Base-by-base conservation (phyloP, 2,329 filamentous ascomycete species). In the Hyphodiscus sp. region DNA sequence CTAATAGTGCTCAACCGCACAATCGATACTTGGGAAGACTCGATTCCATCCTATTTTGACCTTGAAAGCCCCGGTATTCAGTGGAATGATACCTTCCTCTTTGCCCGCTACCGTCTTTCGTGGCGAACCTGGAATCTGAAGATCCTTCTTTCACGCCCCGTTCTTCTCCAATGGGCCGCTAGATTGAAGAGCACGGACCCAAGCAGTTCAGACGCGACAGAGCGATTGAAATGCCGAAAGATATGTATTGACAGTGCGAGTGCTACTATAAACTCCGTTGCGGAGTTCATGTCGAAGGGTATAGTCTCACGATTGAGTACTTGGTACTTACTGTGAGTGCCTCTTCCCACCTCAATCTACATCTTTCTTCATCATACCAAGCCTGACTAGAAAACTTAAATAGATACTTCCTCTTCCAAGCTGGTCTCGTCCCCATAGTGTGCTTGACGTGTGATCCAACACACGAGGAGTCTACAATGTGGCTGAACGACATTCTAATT, bases 381-480 rank as follows among this genome's bases (percentile, higher is more conserved):
- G 8, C 23, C 23, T 26, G 23, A 26, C 23, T 26, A 3, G 23
- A 26, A 8, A 26, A 26, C 23, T 8, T 8, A 26, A 26, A 26
- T 8, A 55, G 57, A 19, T 73, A 74, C 59, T 74, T 74, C 57
- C 67, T 74, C 41, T 74, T 74, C 63, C 72, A 74, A 62, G 72
- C 72, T 15, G 70, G 68, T 20, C 58, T 74, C 2, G 72, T 74
- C 45, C 72, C 72, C 2, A 68, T 73, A 29, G 69, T 75, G 47
- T 70, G 71, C 51, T 63, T 74, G 29, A 71, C 71, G 66, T 73
- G 69, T 4, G 70, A 71, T 44, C 69, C 71, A 0, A 70, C 49
- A 67, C 43, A 66, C 48, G 59, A 67, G 11, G 64, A 63, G 38
- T 50, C 59, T 19, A 51, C 50, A 16, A 51, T 50, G 4, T 62